phyloP scores from a whole-genome alignment of 345 rosid genomes.

The Angophora floribunda region DNA sequence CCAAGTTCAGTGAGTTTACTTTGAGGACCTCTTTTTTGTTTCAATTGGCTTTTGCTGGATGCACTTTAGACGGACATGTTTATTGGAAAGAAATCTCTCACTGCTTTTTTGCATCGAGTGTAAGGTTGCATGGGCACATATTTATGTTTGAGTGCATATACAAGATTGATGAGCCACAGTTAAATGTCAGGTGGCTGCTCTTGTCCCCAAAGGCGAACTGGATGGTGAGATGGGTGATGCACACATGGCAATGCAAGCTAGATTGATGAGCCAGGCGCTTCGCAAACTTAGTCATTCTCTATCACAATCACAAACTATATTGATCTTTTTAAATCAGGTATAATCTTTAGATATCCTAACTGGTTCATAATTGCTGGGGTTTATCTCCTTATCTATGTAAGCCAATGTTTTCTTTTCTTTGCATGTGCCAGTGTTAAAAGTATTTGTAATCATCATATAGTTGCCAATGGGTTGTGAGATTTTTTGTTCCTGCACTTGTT shows the following conservation, averaged over 20 bases:
- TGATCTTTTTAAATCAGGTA: conserved; percentile 88
- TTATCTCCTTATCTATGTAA: background rate
- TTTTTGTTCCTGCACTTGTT: background rate
- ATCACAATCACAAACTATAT: conserved; percentile 68
- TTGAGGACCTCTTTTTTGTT: background rate
- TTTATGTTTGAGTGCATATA: background rate
- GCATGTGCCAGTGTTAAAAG: background rate
- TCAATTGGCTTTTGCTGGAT: background rate
- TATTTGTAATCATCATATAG: background rate
- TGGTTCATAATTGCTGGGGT: background rate
- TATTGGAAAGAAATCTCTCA: background rate
- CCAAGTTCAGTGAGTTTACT: background rate
- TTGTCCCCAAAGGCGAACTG: conserved; percentile 96
- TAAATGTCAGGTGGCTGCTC: conserved; percentile 83
- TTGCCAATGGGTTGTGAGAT: background rate
- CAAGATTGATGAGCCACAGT: background rate
- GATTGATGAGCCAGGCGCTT: conserved; percentile 98
- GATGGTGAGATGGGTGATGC: conserved; percentile 99
- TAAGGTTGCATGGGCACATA: background rate
- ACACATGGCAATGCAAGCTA: conserved; percentile 99
- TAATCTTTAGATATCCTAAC: background rate
- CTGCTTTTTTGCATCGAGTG: background rate
- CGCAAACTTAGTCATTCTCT: conserved; percentile 93
- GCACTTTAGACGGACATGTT: background rate
- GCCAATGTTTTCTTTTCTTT: background rate